A percentile compares a stretch with the other conserved stretches of the same genome.
Conservation (phyloP, 768 basidiomycete genomes). For the Krasilnikovozyma curviuscula region DNA sequence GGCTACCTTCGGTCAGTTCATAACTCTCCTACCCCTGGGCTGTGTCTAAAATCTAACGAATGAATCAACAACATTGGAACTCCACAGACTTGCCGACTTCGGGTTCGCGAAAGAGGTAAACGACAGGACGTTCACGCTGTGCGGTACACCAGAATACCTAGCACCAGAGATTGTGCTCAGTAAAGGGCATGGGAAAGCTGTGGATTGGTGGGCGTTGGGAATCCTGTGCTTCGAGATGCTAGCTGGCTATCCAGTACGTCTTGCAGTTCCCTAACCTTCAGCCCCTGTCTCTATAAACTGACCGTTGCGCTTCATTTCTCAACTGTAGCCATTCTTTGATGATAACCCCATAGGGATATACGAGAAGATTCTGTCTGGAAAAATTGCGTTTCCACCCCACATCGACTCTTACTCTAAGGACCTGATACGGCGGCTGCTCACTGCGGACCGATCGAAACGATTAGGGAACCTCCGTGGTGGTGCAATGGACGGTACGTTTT, state of each 20-base stretch:
- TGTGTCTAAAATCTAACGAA: not conserved
- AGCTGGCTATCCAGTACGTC: constrained; percentile 59
- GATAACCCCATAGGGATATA: constrained; percentile 96
- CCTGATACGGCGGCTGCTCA: constrained; percentile 69
- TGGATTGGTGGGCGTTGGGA: constrained; percentile 99
- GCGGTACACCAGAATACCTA: constrained; percentile 48
- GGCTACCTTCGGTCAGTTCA: constrained; percentile 40
- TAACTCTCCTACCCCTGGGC: no score
- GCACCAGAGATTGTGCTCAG: constrained; percentile 97
- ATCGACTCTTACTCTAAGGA: constrained; percentile 79
- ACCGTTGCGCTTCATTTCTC: not conserved
- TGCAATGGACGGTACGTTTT: constrained; percentile 70
- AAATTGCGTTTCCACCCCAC: constrained; percentile 73
- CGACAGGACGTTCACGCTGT: constrained; percentile 93
- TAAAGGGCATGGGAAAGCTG: constrained; percentile 92
- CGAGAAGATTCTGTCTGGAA: constrained; percentile 80
- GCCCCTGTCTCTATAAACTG: not conserved
- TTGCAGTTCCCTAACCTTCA: not conserved
- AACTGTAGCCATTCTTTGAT: constrained; percentile 80
- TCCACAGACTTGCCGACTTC: constrained; percentile 77
- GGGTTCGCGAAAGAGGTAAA: constrained; percentile 96
- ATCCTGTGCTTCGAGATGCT: constrained; percentile 97
- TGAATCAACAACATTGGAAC: not conserved
- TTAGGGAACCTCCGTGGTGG: constrained; percentile 86
- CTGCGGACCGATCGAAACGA: constrained; percentile 76